Base-by-base conservation (phyloP, 441 rosid species). In the Jatropha podagrica region DNA sequence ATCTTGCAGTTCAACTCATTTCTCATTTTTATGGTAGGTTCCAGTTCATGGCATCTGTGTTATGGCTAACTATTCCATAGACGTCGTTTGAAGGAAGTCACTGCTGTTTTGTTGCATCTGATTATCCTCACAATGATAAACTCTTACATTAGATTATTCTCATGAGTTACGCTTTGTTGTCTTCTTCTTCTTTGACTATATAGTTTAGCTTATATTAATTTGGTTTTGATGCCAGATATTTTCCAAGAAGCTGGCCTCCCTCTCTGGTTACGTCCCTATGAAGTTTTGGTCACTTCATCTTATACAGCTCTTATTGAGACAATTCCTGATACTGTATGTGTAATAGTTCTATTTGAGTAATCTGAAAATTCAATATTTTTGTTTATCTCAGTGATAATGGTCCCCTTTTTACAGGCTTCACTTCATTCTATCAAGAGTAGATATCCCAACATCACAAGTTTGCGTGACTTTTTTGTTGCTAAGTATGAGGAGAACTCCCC, bases 231-330 rank as follows among this genome's bases (percentile, higher is more conserved):
- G 69, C 54, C 89, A 96, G 98, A 96, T 83, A 96, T 96, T 85
- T 94, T 96, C 74, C 98, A 92, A 83, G 99, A 96, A 91, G 98
- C 98, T 75, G 98, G 98, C 76, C 95, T 94, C 41, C 99, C 99
- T 46, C 96, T 96, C 73, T 96, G 99, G 99, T 85, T 96, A 80
- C 96, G 96, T 40, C 98, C 98, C 56, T 94, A 94, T 68, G 98
- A 96, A 85, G 98, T 96, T 64, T 77, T 96, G 76, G 97, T 91
- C 70, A 94, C 99, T 79, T 96, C 99, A 69, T 94, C 99, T 61
- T 96, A 96, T 81, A 91, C 98, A n/a, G 98, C 99, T 83, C 95
- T 96, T 52, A 96, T 96, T 72, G 99, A 94, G 85, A 96, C 99
- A 60, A 91, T 96, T 86, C 91, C 97, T 72, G 98, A 96, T 86